phyloP scores from a whole-genome alignment of 2,329 filamentous ascomycete genomes.

The Fusarium citri region DNA sequence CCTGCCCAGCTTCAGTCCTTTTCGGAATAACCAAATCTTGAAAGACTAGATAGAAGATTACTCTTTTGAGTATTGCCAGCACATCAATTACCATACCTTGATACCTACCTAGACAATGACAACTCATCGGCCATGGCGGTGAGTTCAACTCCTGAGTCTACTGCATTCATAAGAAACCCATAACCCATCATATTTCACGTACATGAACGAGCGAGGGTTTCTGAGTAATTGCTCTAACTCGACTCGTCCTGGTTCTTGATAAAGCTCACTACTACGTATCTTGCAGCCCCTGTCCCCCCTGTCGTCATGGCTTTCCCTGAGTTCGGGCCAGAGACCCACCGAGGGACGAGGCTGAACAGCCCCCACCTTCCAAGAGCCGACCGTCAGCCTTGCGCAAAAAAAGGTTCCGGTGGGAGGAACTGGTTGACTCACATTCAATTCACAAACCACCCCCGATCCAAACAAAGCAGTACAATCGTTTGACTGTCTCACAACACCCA shows the following conservation, averaged over 20 bases:
- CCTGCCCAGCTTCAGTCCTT: not conserved
- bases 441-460: slow-evolving; percentile 18
- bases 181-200: not conserved
- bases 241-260: not conserved
- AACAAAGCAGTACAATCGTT: slow-evolving; percentile 21
- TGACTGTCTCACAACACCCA: slow-evolving; percentile 21
- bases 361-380: slow-evolving; percentile 33
- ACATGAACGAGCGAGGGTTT: not conserved
- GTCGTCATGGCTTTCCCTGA: slow-evolving; percentile 31
- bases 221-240: not conserved
- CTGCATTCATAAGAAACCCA: not conserved
- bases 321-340: slow-evolving; percentile 16
- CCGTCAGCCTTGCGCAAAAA: slow-evolving; percentile 46
- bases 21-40: not conserved
- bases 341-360: slow-evolving; percentile 37
- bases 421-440: slow-evolving; percentile 45
- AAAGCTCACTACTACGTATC: not conserved
- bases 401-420: slow-evolving; percentile 36
- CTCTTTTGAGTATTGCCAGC: slow-evolving; percentile 18
- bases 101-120: slow-evolving; percentile 18
- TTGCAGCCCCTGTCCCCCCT: slow-evolving; percentile 13
- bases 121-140: slow-evolving; percentile 32
- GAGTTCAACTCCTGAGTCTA: not conserved
- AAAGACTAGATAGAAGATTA: not conserved
- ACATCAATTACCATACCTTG: slow-evolving; percentile 16